These are phyloP conservation scores for Poronia punctata DNA, from an alignment of 495 filamentous ascomycete genomes.

Conservation along the genomic window DNA sequence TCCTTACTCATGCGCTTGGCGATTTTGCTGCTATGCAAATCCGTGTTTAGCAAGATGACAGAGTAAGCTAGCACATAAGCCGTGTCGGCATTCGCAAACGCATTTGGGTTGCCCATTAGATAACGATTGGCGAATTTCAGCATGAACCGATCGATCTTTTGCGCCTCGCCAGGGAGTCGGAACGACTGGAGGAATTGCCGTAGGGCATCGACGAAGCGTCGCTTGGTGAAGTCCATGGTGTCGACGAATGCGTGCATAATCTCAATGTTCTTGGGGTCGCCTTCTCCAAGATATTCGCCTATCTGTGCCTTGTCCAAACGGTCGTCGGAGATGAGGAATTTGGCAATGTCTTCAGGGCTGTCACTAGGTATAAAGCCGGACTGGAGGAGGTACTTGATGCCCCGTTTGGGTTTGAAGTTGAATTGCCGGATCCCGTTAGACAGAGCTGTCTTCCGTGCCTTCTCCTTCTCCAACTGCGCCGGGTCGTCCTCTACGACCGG, in stretches of 20 bases:
- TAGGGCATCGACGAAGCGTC: constrained; percentile 87
- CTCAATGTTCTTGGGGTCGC: constrained; percentile 82
- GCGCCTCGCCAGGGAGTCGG: constrained; percentile 88
- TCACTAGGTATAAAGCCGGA: constrained; percentile 80
- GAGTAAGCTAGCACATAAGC: constrained; percentile 95
- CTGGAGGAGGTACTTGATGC: constrained; percentile 73
- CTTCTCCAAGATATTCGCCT: constrained; percentile 93
- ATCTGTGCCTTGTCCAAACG: constrained; percentile 83
- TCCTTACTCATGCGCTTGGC: constrained; percentile 86
- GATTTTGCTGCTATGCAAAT: constrained; percentile 85
- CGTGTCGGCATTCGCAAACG: constrained; percentile 96
- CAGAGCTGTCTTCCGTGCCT: constrained; percentile 86
- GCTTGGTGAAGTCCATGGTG: constrained; percentile 86
- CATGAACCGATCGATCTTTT: constrained; percentile 99
- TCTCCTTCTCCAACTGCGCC: constrained; percentile 82
- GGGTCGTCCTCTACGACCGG: constrained; percentile 83
- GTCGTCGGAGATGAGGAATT: constrained; percentile 68
- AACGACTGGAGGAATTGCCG: constrained; percentile 91
- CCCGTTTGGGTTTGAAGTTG: constrained; percentile 96
- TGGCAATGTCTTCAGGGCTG: constrained; percentile 73
- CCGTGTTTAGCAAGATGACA: constrained; percentile 94
- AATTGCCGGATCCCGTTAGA: constrained; percentile 85
- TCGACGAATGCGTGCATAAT: constrained; percentile 99
- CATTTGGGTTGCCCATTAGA: constrained; percentile 87
- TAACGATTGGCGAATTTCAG: constrained; percentile 97